Base-by-base conservation (phyloP, 2,329 filamentous ascomycete genomes). In the Parafenestella ontariensis region DNA sequence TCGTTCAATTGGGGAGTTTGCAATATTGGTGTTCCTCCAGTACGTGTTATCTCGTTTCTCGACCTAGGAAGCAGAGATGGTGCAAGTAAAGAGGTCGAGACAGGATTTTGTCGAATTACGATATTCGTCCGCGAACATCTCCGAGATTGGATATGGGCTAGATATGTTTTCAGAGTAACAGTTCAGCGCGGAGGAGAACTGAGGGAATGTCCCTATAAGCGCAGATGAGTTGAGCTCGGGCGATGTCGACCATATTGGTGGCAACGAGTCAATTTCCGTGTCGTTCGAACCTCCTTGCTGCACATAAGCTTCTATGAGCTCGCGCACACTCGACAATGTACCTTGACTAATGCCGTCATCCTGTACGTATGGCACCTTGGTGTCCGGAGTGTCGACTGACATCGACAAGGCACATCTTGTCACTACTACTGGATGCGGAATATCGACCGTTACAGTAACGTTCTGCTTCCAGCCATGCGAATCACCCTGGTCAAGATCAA, bases 371-470 rank as follows among this genome's bases (percentile, higher is more conserved):
- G 31, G 6, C 5, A 34, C n/a, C n/a, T n/a, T n/a, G n/a, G n/a
- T n/a, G n/a, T n/a, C n/a, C n/a, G n/a, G n/a, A n/a, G n/a, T n/a
- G n/a, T n/a, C n/a, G n/a, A n/a, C n/a, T n/a, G n/a, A n/a, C n/a
- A n/a, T n/a, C n/a, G n/a, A n/a, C n/a, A n/a, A n/a, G n/a, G 39
- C 21, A 18, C 48, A 51, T 45, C 21, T 45, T 24, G 48, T 18
- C 33, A 45, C 24, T 15, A 40, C 48, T 11, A 51, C 41, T 18
- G 48, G 48, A 40, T 29, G 48, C 15, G 41, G 15, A n/a, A 51
- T 31, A 6, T 51, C 21, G 20, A 20, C 20, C n/a, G 18, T 28
- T 9, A 40, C 23, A 23, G 13, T 51, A n/a, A n/a, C n/a, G n/a
- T n/a, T n/a, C n/a, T n/a, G n/a, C n/a, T n/a, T n/a, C n/a, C n/a